Evolutionary conservation across 805 yeast genomes (phyloP), one percentile per base, ranked within the genome.

Genomic region (Henningerozyma blattae): DNA sequence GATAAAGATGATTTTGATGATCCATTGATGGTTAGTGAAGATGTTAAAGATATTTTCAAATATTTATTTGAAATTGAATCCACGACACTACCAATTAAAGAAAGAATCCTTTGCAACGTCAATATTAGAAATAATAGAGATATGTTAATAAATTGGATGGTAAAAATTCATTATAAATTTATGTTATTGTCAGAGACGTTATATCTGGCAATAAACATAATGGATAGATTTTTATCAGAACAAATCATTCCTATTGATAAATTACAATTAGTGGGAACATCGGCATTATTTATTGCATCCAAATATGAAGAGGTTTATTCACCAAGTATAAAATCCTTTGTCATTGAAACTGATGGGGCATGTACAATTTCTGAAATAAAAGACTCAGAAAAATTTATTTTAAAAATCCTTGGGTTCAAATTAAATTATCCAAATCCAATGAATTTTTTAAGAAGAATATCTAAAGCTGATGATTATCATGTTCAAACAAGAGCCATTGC

Each of bases 391-490:
- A 77, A 76, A 52, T 75, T 71, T 48, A 77, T 85, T 28, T 59
- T 86, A 37, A 77, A 81, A 45, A 69, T 72, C 22, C 64, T 85
- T 34, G 68, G 75, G 39, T 85, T 80, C 56, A 77, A 83, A 56
- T 64, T 85, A 47, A 76, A 77, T 46, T 81, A 79, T 51, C 93
- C 95, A 33, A 82, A 82, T 52, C 95, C 95, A 36, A 77, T 85
- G 82, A 85, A 86, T 58, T 85, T 85, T 51, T 61, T 85, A 46
- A 72, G 95, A 56, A 69, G 95, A 51, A 82, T 85, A 34, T 81
- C 94, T 27, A 84, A 83, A 54, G 95, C 95, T 20, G 95, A 85
- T 58, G 85, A 81, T 51, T 86, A 83, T 59, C 93, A 85, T 52
- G 77, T 82, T 35, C 83, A 79, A 56, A 72, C 86, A 31, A 72